Evolutionary conservation across 176 grass and related monocot species (phyloP), one percentile per base, ranked within the genome.

Genomic region (Oryza brachyantha): DNA sequence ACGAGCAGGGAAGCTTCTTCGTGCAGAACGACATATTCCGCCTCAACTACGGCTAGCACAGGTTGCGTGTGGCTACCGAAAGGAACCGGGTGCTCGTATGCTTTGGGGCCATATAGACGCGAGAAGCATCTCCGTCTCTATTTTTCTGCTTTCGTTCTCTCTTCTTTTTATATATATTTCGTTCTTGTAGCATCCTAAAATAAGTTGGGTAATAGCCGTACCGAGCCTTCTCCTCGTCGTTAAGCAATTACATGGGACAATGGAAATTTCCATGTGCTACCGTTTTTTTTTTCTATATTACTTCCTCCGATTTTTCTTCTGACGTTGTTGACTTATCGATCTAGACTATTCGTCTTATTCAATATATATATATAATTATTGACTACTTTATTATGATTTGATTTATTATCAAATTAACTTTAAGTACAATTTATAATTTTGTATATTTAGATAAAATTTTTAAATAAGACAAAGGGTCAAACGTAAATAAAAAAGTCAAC

Each of bases 1-100:
- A 78, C 29, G 87, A 39, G 74, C 84, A 90, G 28, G 90, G 87
- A 54, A 96, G 89, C 78, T 92, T 96, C 81, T 84, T 90, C 74
- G 93, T 96, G 36, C 90, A 96, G 85, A 92, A 96, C 17, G 93
- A 90, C 81, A 92, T 96, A 74, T 96, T 96, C 83, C 93, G 93
- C 68, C 93, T 96, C 74, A 96, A 90, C 81, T 90, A 96, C 24
- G 90, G 86, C 7, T 91, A 82, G 90, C 61, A 8, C 61, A 8
- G 67, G 50, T 79, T 22, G 81, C 76, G 70, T 88, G 57, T 2
- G n/a, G 5, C 11, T 59, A 41, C 81, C 64, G 76, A 76, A 80
- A 84, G 86, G 57, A 81, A 70, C 41, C 17, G 54, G 81, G 63
- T 70, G 81, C 70, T 70, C 10, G 31, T 36, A 43, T 78, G 72